A percentile compares a stretch with the other conserved stretches of the same genome.
These are phyloP conservation scores for Papiliotrema flavescens DNA, from an alignment of 1,284 basidiomycete species.

Conservation along the genomic window DNA sequence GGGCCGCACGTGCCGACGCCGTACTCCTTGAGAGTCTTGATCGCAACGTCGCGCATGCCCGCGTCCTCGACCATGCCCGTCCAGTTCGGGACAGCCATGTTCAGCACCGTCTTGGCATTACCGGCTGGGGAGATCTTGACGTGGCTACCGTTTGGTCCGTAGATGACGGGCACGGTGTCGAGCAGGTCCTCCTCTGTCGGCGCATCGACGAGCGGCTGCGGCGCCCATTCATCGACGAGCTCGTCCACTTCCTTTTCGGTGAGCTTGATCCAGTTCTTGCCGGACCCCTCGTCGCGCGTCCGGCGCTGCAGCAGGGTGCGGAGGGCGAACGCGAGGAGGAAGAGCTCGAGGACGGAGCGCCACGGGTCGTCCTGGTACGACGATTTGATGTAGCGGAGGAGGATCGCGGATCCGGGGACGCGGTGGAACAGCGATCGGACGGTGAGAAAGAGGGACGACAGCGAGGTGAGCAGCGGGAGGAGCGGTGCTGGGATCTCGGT, in stretches of 20 bases:
- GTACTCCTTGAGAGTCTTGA: slow-evolving; percentile 84
- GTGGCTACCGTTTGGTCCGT: slow-evolving; percentile 76
- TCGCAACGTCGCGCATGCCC: slow-evolving; percentile 75
- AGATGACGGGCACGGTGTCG: slow-evolving; percentile 69
- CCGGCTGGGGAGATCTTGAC: slow-evolving; percentile 61
- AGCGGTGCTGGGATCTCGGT: slow-evolving; percentile 40
- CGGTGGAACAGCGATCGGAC: slow-evolving; percentile 35
- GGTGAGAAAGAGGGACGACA: slow-evolving; percentile 28
- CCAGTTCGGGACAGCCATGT: slow-evolving; percentile 91
- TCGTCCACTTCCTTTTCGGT: slow-evolving; percentile 95
- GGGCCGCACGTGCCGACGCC: slow-evolving; percentile 96
- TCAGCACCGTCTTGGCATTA: slow-evolving; percentile 53
- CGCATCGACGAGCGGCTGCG: slow-evolving; percentile 68
- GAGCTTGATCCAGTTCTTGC: slow-evolving; percentile 89
- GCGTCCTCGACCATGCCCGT: slow-evolving; percentile 86
- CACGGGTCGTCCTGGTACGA: slow-evolving; percentile 87
- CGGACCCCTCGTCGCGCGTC: slow-evolving; percentile 77
- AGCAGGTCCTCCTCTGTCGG: slow-evolving; percentile 67
- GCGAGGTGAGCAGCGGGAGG: slow-evolving; percentile 34
- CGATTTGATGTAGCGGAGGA: slow-evolving; percentile 80
- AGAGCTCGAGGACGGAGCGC: slow-evolving; percentile 82
- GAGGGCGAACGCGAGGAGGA: slow-evolving; percentile 83
- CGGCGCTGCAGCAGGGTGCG: slow-evolving; percentile 84
- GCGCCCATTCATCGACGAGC: slow-evolving; percentile 90
- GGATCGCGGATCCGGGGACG: slow-evolving; percentile 82